A percentile compares a stretch with the other conserved stretches of the same genome.
phyloP scores from a whole-genome alignment of 169 alveolate species.

The Toxoplasma gondii region DNA sequence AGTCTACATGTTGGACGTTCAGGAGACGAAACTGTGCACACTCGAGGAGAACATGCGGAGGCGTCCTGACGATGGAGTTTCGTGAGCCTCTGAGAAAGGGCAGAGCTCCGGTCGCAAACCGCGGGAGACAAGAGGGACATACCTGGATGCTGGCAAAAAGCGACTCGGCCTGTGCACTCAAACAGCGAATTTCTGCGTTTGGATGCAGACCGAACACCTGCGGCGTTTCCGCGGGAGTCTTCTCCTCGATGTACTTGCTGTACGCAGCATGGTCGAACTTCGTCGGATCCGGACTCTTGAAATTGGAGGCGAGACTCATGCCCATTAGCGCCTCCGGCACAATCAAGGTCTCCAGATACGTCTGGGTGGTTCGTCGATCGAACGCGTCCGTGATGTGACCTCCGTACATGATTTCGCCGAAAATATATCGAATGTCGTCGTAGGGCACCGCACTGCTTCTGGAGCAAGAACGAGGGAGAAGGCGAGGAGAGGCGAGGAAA shows the following conservation, averaged over 20 bases:
- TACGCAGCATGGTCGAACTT: conserved; percentile 91
- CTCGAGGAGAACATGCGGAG: too few species aligned
- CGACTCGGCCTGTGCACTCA: conserved; percentile 89
- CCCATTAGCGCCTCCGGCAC: conserved; percentile 89
- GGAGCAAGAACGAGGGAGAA: neutral
- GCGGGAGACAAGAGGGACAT: too few species aligned
- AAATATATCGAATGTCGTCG: conserved; percentile 94
- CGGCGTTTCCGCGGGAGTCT: conserved; percentile 91
- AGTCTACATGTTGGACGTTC: too few species aligned
- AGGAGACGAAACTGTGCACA: too few species aligned
- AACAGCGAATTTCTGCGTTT: conserved; percentile 96
- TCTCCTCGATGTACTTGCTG: conserved; percentile 93
- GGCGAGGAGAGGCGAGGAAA: neutral
- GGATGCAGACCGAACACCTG: conserved; percentile 94
- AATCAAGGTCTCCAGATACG: conserved; percentile 90
- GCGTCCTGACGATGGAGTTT: too few species aligned
- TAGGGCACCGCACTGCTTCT: conserved; percentile 93
- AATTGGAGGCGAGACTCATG: conserved; percentile 82
- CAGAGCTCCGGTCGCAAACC: too few species aligned
- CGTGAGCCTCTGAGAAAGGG: too few species aligned
- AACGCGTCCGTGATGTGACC: conserved; percentile 98
- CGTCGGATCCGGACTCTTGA: conserved; percentile 95
- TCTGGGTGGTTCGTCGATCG: conserved; percentile 96
- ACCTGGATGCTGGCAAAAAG: conserved; percentile 87
- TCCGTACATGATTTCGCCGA: conserved; percentile 98